Evolutionary conservation across 768 basidiomycete species (phyloP).

Genomic region (Calocera cornea): DNA sequence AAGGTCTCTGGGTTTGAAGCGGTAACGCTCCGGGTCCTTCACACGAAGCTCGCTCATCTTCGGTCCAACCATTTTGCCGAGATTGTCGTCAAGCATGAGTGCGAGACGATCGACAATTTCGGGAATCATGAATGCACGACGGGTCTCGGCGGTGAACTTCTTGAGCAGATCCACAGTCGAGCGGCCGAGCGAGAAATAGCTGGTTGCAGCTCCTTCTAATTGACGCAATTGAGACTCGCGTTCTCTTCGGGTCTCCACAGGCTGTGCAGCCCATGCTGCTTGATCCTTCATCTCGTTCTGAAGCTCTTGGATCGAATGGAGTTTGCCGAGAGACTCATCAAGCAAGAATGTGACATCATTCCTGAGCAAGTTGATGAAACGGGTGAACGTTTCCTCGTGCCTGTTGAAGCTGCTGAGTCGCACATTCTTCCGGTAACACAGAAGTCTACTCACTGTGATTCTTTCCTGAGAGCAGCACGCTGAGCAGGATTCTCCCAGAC

Average conservation of each 20-base stretch:
- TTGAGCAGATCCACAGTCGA: slow-evolving; percentile 85
- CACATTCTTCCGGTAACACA: neutral
- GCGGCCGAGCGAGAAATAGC: slow-evolving; percentile 73
- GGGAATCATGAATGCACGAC: slow-evolving; percentile 84
- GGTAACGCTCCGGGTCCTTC: slow-evolving; percentile 72
- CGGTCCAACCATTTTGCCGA: slow-evolving; percentile 79
- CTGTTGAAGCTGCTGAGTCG: neutral
- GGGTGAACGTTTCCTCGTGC: slow-evolving; percentile 83
- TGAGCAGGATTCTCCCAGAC: slow-evolving; percentile 88
- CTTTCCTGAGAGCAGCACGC: slow-evolving; percentile 67
- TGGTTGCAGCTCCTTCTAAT: slow-evolving; percentile 73
- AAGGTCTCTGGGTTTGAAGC: slow-evolving; percentile 71
- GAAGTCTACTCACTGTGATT: slow-evolving; percentile 51
- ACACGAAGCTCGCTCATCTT: slow-evolving; percentile 77
- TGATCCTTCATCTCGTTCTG: slow-evolving; percentile 73
- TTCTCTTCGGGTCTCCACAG: slow-evolving; percentile 68
- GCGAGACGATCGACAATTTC: slow-evolving; percentile 93
- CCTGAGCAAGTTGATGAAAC: slow-evolving; percentile 94
- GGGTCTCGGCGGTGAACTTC: slow-evolving; percentile 83
- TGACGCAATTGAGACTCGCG: slow-evolving; percentile 60
- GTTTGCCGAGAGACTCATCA: slow-evolving; percentile 84
- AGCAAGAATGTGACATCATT: slow-evolving; percentile 98
- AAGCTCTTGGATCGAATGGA: slow-evolving; percentile 77
- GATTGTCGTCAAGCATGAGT: slow-evolving; percentile 92
- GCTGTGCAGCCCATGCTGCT: slow-evolving; percentile 49